Percentiles rank a stretch among this genome's conserved stretches.
Conservation (phyloP, 148 eudicot genomes). For the Camellia lanceoleosa region DNA sequence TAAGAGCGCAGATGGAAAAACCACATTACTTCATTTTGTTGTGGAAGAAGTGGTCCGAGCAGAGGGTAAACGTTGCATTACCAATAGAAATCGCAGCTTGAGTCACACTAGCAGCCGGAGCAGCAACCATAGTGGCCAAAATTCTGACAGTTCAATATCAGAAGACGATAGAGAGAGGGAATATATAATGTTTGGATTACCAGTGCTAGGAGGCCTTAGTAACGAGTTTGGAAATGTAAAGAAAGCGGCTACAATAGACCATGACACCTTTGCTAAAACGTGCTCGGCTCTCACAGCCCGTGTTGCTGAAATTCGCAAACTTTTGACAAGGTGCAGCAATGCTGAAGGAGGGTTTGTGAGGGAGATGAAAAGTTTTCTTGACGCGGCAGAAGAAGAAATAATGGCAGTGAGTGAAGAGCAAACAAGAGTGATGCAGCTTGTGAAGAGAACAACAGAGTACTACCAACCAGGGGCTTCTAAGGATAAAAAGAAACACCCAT, state of each 20-base stretch:
- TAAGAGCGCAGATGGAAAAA: constrained; percentile 77
- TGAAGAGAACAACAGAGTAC: constrained; percentile 68
- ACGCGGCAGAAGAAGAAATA: constrained; percentile 50
- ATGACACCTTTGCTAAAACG: constrained; percentile 36
- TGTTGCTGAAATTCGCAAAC: constrained; percentile 36
- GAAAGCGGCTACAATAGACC: constrained; percentile 66
- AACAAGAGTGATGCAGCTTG: constrained; percentile 46
- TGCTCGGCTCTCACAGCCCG: constrained; percentile 29
- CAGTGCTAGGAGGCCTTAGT: constrained; percentile 72
- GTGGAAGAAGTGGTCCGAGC: constrained; percentile 76
- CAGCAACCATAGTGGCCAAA: constrained; percentile 18
- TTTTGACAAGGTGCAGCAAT: constrained; percentile 37
- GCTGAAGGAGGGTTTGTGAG: constrained; percentile 39
- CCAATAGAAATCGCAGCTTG: constrained; percentile 48
- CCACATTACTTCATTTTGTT: constrained; percentile 77
- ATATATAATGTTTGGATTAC: constrained; percentile 69
- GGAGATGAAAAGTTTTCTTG: constrained; percentile 59
- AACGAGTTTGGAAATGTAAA: constrained; percentile 57
- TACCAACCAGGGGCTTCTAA: constrained; percentile 67
- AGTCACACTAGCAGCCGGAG: constrained; percentile 25
- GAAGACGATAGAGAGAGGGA: constrained; percentile 64
- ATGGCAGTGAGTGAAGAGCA: constrained; percentile 51
- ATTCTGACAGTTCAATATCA: constrained; percentile 20
- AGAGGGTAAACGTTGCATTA: constrained; percentile 67
- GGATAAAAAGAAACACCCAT: constrained; percentile 41